Percentiles rank a stretch among this genome's conserved stretches.
Evolutionary conservation across 2,329 filamentous ascomycete species (phyloP).

Genomic region (Aspergillus viridinutans): DNA sequence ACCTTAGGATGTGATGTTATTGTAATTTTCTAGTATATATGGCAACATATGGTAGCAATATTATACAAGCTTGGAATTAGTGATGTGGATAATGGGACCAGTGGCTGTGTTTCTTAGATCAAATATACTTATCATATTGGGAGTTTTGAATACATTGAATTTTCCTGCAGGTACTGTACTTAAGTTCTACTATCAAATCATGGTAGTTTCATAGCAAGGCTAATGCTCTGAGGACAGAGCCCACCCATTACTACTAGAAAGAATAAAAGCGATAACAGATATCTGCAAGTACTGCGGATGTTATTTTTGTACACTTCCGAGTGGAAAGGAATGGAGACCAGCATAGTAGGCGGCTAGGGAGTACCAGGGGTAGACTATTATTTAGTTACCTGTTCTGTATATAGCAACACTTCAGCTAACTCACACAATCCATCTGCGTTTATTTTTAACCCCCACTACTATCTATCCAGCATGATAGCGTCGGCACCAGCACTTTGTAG

Average conservation of each 20-base stretch:
- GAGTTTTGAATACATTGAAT: not conserved
- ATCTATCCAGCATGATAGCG: not conserved
- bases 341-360: not conserved
- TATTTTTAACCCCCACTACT: not conserved
- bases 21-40: not conserved
- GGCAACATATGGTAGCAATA: not conserved
- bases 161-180: not conserved
- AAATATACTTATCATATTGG: not conserved
- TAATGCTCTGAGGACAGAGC: not conserved
- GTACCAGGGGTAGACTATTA: not conserved
- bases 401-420: not conserved
- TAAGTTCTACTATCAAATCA: not conserved
- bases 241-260: not conserved
- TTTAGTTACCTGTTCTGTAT: not conserved
- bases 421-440: not conserved
- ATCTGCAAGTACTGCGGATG: no score
- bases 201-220: not conserved
- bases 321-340: not conserved
- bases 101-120: not conserved
- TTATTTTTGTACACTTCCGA: not conserved
- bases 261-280: not conserved
- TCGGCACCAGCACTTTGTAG: not conserved
- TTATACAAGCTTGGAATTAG: not conserved
- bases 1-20: not conserved
- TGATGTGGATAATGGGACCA: no score